Conservation (phyloP, 495 filamentous ascomycete species). For the Xylaria intraflava region DNA sequence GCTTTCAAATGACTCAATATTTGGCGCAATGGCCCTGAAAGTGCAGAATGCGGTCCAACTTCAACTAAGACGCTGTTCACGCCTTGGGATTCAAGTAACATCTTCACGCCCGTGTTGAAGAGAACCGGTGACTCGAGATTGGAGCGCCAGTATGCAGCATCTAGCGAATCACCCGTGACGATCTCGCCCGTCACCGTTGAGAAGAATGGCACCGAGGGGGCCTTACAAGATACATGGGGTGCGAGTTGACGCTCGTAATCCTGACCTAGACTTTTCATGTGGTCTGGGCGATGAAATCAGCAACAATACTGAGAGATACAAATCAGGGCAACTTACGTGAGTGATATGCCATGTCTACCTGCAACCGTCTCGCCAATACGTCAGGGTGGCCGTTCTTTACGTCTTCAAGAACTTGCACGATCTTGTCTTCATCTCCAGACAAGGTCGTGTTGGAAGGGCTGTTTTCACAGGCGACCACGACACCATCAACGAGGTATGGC, state of each 20-base stretch:
- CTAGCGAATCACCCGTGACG: constrained; percentile 9
- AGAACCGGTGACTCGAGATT: constrained; percentile 27
- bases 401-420: constrained; percentile 9
- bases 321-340: constrained; percentile 27
- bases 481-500: neutral
- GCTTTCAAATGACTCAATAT: constrained; percentile 12
- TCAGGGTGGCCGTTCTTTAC: constrained; percentile 15
- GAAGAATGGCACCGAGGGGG: constrained; percentile 20
- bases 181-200: constrained; percentile 25
- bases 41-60: constrained; percentile 36
- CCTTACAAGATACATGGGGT: constrained; percentile 9
- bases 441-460: constrained; percentile 40
- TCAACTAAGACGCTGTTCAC: constrained; percentile 28
- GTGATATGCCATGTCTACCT: constrained; percentile 23
- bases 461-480: constrained; percentile 35
- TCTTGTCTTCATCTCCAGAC: constrained; percentile 27
- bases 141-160: constrained; percentile 18
- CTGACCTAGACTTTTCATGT: constrained; percentile 21
- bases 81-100: constrained; percentile 9
- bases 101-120: constrained; percentile 26
- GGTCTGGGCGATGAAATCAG: too few species aligned
- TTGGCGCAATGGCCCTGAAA: constrained; percentile 31
- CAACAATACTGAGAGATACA: too few species aligned
- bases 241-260: constrained; percentile 20
- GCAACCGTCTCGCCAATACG: constrained; percentile 18